These are phyloP conservation scores for Cornus suecica DNA, from an alignment of 148 eudicot genomes.

Conservation along the genomic window DNA sequence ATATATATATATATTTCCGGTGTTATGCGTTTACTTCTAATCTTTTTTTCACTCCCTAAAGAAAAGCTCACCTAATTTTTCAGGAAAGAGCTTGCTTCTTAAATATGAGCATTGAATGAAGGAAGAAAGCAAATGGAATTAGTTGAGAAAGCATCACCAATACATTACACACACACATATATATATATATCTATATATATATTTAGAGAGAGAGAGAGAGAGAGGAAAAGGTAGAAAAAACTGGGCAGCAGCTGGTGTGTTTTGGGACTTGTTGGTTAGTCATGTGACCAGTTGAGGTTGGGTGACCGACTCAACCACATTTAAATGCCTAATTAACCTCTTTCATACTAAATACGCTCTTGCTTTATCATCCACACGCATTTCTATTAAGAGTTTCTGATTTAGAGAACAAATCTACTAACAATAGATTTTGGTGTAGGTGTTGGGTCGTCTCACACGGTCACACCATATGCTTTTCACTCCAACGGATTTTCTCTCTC, in stretches of 20 bases:
- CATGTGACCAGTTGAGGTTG: conserved; percentile 7
- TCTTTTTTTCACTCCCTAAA: background rate
- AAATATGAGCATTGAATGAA: conserved; percentile 35
- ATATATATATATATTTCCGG: background rate
- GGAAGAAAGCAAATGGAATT: conserved; percentile 41
- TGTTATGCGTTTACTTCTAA: too few relatives aligned
- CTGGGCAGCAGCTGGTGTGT: background rate
- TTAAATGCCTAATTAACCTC: background rate
- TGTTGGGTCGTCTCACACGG: too few relatives aligned
- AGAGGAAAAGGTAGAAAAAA: background rate
- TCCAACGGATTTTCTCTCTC: too few relatives aligned
- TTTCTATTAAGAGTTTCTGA: too few relatives aligned
- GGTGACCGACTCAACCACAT: conserved; percentile 11
- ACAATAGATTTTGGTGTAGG: too few relatives aligned
- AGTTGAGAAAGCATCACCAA: conserved; percentile 43
- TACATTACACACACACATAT: too few relatives aligned
- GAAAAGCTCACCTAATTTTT: conserved; percentile 48
- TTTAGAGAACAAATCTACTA: too few relatives aligned
- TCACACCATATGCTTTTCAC: too few relatives aligned
- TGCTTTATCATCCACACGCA: too few relatives aligned
- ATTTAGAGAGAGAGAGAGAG: background rate
- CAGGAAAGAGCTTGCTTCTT: conserved; percentile 21
- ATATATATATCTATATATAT: too few relatives aligned
- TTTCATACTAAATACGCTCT: too few relatives aligned
- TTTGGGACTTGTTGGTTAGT: background rate